phyloP scores from a whole-genome alignment of 495 filamentous ascomycete species.

The Choiromyces venosus region DNA sequence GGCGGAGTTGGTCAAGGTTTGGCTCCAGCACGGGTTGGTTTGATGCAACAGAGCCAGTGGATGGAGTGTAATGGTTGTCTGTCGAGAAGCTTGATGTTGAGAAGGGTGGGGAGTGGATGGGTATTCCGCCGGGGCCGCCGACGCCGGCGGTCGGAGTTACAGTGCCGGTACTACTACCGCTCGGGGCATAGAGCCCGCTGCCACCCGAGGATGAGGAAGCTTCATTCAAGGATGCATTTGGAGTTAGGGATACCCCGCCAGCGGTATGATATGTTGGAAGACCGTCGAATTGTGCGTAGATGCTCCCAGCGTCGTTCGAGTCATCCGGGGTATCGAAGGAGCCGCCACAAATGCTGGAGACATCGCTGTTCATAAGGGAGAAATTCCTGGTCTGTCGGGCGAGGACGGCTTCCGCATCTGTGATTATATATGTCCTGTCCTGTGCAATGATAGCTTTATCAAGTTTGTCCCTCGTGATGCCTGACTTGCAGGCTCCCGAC shows the following conservation, averaged over 20 bases:
- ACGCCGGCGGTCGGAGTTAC: not conserved
- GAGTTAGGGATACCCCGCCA: constrained; percentile 13
- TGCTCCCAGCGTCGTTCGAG: constrained; percentile 15
- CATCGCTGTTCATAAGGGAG: not conserved
- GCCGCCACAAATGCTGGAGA: not conserved
- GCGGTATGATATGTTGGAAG: not conserved
- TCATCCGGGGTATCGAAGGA: constrained; percentile 10
- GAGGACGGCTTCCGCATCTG: constrained; percentile 15
- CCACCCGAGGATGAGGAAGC: constrained; percentile 12
- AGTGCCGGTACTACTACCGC: constrained; percentile 4
- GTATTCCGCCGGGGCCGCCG: not conserved
- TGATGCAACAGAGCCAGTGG: not conserved
- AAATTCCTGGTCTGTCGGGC: constrained; percentile 4
- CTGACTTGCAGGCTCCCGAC: constrained; percentile 22
- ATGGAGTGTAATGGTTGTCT: not conserved
- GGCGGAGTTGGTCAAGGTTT: not conserved
- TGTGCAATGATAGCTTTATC: constrained; percentile 30
- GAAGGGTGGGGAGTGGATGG: not conserved
- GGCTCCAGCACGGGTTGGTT: not conserved
- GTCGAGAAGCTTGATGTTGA: not conserved
- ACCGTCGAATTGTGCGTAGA: not conserved
- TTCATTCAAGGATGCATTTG: not conserved
- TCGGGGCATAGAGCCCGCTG: constrained; percentile 13
- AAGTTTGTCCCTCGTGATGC: constrained; percentile 24
- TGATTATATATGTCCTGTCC: constrained; percentile 28